These are phyloP conservation scores for Saksenaea vasiformis DNA, from an alignment of 371 early-diverging fungal species.

Conservation along the genomic window DNA sequence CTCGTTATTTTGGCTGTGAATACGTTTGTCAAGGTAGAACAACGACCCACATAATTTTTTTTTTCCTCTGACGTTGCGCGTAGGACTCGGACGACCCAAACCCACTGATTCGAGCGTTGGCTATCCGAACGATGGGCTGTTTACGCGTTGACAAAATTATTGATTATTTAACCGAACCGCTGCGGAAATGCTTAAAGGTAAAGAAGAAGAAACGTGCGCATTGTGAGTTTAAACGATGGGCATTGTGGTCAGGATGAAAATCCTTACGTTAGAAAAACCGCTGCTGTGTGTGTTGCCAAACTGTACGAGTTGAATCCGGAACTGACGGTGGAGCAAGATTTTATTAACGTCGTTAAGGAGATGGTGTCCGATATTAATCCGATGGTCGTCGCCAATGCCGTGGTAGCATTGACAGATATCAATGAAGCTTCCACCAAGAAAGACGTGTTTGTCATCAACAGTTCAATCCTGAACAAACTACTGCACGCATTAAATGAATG, in stretches of 20 bases:
- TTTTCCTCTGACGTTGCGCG: not conserved
- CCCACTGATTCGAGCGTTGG: conserved; percentile 89
- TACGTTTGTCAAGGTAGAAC: conserved; percentile 62
- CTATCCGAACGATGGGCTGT: conserved; percentile 95
- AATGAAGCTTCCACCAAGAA: conserved; percentile 74
- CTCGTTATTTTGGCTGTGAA: conserved; percentile 83
- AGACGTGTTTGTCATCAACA: conserved; percentile 73
- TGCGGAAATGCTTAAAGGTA: conserved; percentile 77
- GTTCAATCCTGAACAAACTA: conserved; percentile 78
- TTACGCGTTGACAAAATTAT: conserved; percentile 90
- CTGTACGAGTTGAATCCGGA: conserved; percentile 68
- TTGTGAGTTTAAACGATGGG: not conserved
- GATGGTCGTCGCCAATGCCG: conserved; percentile 94
- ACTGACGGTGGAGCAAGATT: conserved; percentile 73
- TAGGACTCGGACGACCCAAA: conserved; percentile 70
- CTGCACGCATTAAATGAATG: conserved; percentile 93
- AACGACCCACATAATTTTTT: not conserved
- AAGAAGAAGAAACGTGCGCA: conserved; percentile 12
- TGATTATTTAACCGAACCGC: conserved; percentile 79
- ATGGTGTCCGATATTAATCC: conserved; percentile 94
- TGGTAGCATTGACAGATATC: conserved; percentile 90
- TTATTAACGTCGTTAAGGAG: conserved; percentile 82
- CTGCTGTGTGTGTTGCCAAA: conserved; percentile 92
- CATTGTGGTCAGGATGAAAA: conserved; percentile 66
- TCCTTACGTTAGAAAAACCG: conserved; percentile 94